These are phyloP conservation scores for Ramaria rubella DNA, from an alignment of 768 basidiomycete genomes.

Conservation along the genomic window DNA sequence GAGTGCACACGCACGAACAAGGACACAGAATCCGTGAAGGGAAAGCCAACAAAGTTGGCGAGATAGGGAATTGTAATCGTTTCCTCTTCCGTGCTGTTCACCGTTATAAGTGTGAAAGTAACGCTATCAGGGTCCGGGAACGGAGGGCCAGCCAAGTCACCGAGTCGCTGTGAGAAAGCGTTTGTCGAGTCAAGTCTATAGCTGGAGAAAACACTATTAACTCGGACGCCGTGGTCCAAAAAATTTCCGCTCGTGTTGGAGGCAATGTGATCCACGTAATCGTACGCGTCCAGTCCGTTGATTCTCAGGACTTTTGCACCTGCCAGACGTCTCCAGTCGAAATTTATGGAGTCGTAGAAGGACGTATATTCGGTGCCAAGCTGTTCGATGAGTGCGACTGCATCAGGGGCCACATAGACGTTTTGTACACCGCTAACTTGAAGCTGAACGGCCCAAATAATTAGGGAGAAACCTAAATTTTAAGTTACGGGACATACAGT, in stretches of 20 bases:
- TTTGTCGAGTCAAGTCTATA: constrained; percentile 40
- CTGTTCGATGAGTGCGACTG: constrained; percentile 42
- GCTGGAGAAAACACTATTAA: constrained; percentile 56
- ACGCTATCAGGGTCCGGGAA: constrained; percentile 42
- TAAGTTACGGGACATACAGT: constrained; percentile 18
- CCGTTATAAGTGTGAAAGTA: constrained; percentile 41
- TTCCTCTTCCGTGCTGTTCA: constrained; percentile 41
- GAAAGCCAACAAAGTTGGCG: constrained; percentile 37
- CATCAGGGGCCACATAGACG: constrained; percentile 50
- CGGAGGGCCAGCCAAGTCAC: constrained; percentile 46
- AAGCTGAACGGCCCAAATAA: constrained; percentile 42
- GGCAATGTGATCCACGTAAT: constrained; percentile 52
- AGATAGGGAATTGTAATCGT: constrained; percentile 48
- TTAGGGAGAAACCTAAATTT: not conserved
- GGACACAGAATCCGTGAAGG: constrained; percentile 45
- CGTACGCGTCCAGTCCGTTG: constrained; percentile 45
- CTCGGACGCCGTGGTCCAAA: constrained; percentile 55
- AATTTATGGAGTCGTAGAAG: constrained; percentile 42
- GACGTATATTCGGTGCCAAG: constrained; percentile 40
- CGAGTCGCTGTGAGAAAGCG: constrained; percentile 52
- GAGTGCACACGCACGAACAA: constrained; percentile 35
- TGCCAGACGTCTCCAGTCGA: constrained; percentile 55
- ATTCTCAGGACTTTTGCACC: constrained; percentile 52
- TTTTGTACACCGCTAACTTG: constrained; percentile 39
- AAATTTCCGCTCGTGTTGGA: constrained; percentile 56